Evolutionary conservation across 2,329 filamentous ascomycete species (phyloP), one percentile per base, ranked within the genome.

Genomic region (Sporothrix variecibatus): DNA sequence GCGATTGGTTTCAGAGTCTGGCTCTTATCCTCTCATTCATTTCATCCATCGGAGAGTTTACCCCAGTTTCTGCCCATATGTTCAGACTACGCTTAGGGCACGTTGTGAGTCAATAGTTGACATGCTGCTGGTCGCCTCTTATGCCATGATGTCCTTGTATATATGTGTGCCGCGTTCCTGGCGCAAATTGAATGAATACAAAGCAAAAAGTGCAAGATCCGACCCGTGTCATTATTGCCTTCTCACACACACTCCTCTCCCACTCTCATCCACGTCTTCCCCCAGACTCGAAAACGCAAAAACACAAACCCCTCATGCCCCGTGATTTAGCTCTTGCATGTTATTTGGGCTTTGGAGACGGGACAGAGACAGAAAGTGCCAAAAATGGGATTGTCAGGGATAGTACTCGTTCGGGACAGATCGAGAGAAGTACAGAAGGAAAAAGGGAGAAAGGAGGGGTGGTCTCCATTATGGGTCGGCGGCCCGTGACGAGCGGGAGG

Each of bases 381-480:
- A 23, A 65, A 23, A 43, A 15, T 26, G 34, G 60, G 60, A 43
- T 26, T 43, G 8, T 43, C 34, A 43, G 38, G 38, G n/a, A 34
- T 1, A 5, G 28, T n/a, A 60, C 11, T 17, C 12, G 28, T 26
- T 40, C 38, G n/a, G n/a, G 20, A 26, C 6, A 43, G 40, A 20
- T 17, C 17, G 20, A 23, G 12, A 43, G 31, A 38, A 60, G 28
- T 34, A 15, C 40, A 15, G 5, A 26, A 53, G n/a, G 20, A 23
- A 12, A 38, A 62, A 38, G n/a, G 34, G 62, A 51, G 8, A 62
- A 38, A n/a, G 34, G 62, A 51, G 8, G 28, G 67, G 31, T 51
- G 67, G 67, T 23, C 28, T 53, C 46, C 46, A 69, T 34, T 69
- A 53, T 69, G 67, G 67, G 67, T 49, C 46, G 46, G 67, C 67